Percentiles rank a stretch among this genome's conserved stretches.
Evolutionary conservation across 371 early-diverging fungal species (phyloP).

Genomic region (Mucor racemosus): DNA sequence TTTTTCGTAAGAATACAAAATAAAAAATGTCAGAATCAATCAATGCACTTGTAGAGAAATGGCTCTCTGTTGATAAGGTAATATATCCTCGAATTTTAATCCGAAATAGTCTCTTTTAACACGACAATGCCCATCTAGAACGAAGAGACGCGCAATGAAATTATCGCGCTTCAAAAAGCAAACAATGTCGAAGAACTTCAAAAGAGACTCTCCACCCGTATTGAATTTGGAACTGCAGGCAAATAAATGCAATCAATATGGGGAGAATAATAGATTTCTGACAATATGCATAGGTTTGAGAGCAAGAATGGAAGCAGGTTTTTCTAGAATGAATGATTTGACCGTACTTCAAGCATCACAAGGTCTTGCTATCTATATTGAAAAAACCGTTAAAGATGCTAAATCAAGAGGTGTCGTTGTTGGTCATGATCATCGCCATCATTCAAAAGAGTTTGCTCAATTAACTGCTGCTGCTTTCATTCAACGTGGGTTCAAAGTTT

Average conservation of each 20-base stretch:
- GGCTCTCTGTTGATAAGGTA: conserved; percentile 80
- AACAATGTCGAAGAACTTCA: conserved; percentile 65
- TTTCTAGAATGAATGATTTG: conserved; percentile 91
- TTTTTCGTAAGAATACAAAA: not conserved
- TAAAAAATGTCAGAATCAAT: conserved; percentile 18
- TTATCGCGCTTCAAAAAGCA: conserved; percentile 55
- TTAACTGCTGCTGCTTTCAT: conserved; percentile 89
- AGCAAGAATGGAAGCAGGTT: conserved; percentile 96
- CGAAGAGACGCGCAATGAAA: conserved; percentile 70
- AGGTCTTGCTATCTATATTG: conserved; percentile 66
- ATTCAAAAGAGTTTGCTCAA: conserved; percentile 84
- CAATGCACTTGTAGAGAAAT: conserved; percentile 55
- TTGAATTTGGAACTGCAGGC: conserved; percentile 93
- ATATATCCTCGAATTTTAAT: not conserved
- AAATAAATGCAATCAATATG: not conserved
- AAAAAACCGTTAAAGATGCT: conserved; percentile 59
- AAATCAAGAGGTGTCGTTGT: conserved; percentile 83
- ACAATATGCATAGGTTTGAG: conserved; percentile 70
- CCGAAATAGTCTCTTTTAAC: not conserved
- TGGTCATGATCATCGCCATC: conserved; percentile 94
- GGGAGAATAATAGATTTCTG: not conserved
- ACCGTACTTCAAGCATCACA: conserved; percentile 93
- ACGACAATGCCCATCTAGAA: conserved; percentile 48
- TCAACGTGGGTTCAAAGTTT: conserved; percentile 81
- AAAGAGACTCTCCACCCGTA: conserved; percentile 69